Percentiles rank a stretch among this genome's conserved stretches.
phyloP scores from a whole-genome alignment of 164 flowering plant species.

The Piper longum region DNA sequence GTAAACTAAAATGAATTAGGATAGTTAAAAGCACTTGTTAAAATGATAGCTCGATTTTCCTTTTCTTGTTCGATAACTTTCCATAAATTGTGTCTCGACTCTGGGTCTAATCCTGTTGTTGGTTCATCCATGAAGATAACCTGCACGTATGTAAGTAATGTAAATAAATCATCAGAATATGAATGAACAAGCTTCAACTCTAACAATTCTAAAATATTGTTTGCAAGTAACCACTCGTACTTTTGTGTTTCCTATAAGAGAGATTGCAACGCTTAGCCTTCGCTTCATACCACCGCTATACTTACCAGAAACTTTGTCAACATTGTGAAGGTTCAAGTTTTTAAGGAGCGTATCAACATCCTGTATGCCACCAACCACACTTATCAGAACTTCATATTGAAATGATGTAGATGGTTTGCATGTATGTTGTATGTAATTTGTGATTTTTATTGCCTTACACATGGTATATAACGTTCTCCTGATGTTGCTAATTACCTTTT shows the following conservation, averaged over 20 bases:
- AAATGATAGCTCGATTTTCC: constrained; percentile 49
- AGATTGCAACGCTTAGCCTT: constrained; percentile 88
- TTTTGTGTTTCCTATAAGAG: constrained; percentile 76
- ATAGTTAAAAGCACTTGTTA: constrained; percentile 31
- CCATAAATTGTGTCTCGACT: constrained; percentile 56
- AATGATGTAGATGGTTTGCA: too few species aligned
- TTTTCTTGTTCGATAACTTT: constrained; percentile 54
- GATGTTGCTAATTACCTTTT: too few species aligned
- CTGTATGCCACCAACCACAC: constrained; percentile 12
- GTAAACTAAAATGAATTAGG: too few species aligned
- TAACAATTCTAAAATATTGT: neutral
- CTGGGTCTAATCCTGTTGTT: constrained; percentile 69
- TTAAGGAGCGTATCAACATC: constrained; percentile 71
- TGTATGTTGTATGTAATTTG: too few species aligned
- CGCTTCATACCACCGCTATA: constrained; percentile 97
- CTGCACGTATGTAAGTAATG: neutral
- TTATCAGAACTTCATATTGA: too few species aligned
- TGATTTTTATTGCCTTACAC: neutral
- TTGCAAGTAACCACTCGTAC: constrained; percentile 16
- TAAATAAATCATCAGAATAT: neutral
- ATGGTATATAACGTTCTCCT: neutral
- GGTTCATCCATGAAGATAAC: constrained; percentile 27
- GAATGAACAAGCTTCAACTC: neutral
- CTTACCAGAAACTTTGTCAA: constrained; percentile 59
- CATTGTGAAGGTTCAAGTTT: constrained; percentile 52